Evolutionary conservation across 2,329 filamentous ascomycete species (phyloP).

Genomic region (Aureobasidium sp.): DNA sequence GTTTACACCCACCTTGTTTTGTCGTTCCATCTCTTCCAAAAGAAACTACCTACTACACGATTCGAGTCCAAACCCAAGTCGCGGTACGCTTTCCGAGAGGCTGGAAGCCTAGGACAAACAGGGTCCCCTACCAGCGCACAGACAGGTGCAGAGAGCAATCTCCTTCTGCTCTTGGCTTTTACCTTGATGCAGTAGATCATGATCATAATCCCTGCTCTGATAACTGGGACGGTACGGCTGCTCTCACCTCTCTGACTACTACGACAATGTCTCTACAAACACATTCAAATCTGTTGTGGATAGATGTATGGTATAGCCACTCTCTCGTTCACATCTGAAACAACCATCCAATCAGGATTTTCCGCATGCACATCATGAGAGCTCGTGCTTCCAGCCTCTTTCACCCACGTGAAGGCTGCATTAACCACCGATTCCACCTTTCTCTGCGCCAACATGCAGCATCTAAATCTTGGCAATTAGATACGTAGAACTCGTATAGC

Average conservation of each 20-base stretch:
- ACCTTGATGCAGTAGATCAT: background rate
- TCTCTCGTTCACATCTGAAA: background rate
- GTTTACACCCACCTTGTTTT: background rate
- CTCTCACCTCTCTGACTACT: background rate
- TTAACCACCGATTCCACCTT: background rate
- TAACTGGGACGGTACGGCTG: background rate
- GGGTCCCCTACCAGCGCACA: background rate
- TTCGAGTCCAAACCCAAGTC: background rate
- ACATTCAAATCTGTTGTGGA: background rate
- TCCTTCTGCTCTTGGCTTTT: background rate
- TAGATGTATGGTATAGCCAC: background rate
- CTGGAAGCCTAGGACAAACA: background rate
- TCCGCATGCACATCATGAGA: constrained; percentile 9
- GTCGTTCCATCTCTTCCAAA: background rate
- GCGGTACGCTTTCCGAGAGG: constrained; percentile 2
- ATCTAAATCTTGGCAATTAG: background rate
- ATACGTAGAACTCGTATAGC: background rate
- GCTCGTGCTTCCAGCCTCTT: constrained; percentile 10
- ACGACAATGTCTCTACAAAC: background rate
- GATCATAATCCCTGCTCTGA: background rate
- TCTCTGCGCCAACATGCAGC: background rate
- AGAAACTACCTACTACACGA: background rate
- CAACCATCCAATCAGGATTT: background rate
- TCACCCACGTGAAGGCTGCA: constrained; percentile 4
- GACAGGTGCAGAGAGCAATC: constrained; percentile 4